Percentiles rank a stretch among this genome's conserved stretches.
Evolutionary conservation across 73 alveolate species (phyloP).

Genomic region (Blepharisma stoltei): DNA sequence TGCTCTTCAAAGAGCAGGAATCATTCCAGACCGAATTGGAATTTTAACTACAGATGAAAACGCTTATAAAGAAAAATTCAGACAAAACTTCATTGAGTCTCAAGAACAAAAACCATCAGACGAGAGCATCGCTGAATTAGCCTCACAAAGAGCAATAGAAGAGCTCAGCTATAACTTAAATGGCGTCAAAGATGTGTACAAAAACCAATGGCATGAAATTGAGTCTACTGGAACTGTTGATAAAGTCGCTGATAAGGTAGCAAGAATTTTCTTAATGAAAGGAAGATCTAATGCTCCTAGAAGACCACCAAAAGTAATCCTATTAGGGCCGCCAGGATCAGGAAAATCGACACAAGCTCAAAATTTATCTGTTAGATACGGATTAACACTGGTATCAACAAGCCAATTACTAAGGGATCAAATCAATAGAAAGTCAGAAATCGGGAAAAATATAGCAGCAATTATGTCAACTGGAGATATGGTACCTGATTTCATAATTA

Average conservation of each 20-base stretch:
- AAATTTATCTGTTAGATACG: slow-evolving; percentile 67
- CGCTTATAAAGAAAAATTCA: slow-evolving; percentile 26
- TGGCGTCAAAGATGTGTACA: slow-evolving; percentile 77
- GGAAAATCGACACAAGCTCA: slow-evolving; percentile 86
- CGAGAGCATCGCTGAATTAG: slow-evolving; percentile 16
- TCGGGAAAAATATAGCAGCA: slow-evolving; percentile 60
- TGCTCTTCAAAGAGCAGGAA: slow-evolving; percentile 87
- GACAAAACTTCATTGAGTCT: slow-evolving; percentile 9
- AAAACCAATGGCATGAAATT: slow-evolving; percentile 68
- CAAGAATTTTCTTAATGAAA: slow-evolving; percentile 58
- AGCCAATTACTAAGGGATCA: slow-evolving; percentile 70
- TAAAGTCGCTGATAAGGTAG: slow-evolving; percentile 48
- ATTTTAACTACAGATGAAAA: slow-evolving; percentile 52
- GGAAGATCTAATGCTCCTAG: slow-evolving; percentile 76
- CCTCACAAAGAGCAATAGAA: slow-evolving; percentile 35
- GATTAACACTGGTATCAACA: slow-evolving; percentile 74
- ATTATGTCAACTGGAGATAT: slow-evolving; percentile 67
- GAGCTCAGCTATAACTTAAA: slow-evolving; percentile 68
- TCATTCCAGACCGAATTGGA: slow-evolving; percentile 88
- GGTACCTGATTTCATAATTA: slow-evolving; percentile 77
- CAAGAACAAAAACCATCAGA: slow-evolving; percentile 27
- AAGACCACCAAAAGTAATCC: slow-evolving; percentile 88
- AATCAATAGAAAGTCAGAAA: slow-evolving; percentile 66
- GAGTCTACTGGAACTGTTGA: slow-evolving; percentile 46
- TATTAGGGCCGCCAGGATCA: slow-evolving; percentile 95